These are phyloP conservation scores for Leavenworthia alabamica DNA, from an alignment of 345 rosid genomes.

Conservation along the genomic window DNA sequence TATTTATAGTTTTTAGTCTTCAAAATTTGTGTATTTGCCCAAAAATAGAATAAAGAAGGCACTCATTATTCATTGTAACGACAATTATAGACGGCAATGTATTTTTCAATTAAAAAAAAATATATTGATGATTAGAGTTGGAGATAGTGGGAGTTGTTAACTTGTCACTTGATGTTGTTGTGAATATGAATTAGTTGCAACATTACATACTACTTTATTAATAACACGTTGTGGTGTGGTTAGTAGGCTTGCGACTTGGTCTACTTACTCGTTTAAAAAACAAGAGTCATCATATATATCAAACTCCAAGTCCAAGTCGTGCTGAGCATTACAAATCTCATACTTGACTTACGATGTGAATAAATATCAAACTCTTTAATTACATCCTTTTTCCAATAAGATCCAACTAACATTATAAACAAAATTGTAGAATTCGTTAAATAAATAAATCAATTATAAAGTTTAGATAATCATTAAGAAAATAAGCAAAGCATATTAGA, in stretches of 20 bases:
- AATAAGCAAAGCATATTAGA: not conserved
- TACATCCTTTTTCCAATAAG: not conserved
- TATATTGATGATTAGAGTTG: not conserved
- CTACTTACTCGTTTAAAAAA: constrained; percentile 15
- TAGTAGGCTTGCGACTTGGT: constrained; percentile 24
- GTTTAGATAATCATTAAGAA: not conserved
- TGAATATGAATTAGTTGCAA: constrained; percentile 11
- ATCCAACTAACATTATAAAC: not conserved
- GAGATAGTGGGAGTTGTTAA: constrained; percentile 24
- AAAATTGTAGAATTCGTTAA: not conserved
- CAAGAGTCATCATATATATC: not conserved
- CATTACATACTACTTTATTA: not conserved
- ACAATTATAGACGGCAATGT: not conserved
- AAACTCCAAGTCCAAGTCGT: constrained; percentile 11
- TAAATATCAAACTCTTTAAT: not conserved
- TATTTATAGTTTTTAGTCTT: not conserved
- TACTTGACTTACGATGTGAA: not conserved
- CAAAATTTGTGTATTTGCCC: not conserved
- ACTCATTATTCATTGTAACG: not conserved
- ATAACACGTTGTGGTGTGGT: constrained; percentile 15
- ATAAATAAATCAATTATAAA: not conserved
- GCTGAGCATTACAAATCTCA: constrained; percentile 2
- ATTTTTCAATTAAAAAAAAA: not conserved
- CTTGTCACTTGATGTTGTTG: constrained; percentile 10
- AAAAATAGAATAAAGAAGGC: not conserved